phyloP scores from a whole-genome alignment of 1,284 basidiomycete species.

The Melanopsichium pennsylvanicum region DNA sequence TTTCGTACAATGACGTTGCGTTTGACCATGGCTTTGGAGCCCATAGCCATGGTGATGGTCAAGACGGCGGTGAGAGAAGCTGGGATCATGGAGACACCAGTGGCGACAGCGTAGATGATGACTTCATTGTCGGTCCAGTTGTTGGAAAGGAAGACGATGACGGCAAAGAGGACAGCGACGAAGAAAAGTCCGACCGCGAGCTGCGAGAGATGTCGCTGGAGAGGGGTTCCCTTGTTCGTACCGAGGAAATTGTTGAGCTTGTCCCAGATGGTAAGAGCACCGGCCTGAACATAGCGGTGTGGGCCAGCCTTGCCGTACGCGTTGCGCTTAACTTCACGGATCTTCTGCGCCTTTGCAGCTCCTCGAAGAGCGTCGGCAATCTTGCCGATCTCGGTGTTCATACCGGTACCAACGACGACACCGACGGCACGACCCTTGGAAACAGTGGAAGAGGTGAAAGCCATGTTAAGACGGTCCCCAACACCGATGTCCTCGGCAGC shows the following conservation, averaged over 20 bases:
- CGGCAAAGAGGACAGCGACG: conserved; percentile 64
- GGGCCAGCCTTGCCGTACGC: conserved; percentile 65
- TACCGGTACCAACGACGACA: conserved; percentile 73
- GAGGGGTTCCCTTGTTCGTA: conserved; percentile 65
- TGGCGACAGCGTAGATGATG: conserved; percentile 68
- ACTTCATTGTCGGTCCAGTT: conserved; percentile 63
- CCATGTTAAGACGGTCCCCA: conserved; percentile 73
- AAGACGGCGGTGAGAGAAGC: conserved; percentile 66
- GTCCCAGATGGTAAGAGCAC: conserved; percentile 65
- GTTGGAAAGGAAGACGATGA: conserved; percentile 67
- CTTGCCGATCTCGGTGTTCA: conserved; percentile 68
- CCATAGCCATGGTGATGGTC: conserved; percentile 69
- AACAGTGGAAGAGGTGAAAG: conserved; percentile 73
- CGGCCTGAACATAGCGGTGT: conserved; percentile 66
- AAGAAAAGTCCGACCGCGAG: conserved; percentile 64
- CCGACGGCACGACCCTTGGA: conserved; percentile 75
- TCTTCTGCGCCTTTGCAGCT: conserved; percentile 54
- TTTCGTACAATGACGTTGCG: conserved; percentile 71
- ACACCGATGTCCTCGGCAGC: conserved; percentile 63
- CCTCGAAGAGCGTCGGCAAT: conserved; percentile 63
- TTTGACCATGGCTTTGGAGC: conserved; percentile 71
- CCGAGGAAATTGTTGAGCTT: conserved; percentile 65
- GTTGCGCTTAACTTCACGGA: conserved; percentile 70
- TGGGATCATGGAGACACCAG: conserved; percentile 71
- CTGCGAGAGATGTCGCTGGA: conserved; percentile 65